These are phyloP conservation scores for Kwoniella europaea DNA, from an alignment of 768 basidiomycete genomes.

Conservation along the genomic window DNA sequence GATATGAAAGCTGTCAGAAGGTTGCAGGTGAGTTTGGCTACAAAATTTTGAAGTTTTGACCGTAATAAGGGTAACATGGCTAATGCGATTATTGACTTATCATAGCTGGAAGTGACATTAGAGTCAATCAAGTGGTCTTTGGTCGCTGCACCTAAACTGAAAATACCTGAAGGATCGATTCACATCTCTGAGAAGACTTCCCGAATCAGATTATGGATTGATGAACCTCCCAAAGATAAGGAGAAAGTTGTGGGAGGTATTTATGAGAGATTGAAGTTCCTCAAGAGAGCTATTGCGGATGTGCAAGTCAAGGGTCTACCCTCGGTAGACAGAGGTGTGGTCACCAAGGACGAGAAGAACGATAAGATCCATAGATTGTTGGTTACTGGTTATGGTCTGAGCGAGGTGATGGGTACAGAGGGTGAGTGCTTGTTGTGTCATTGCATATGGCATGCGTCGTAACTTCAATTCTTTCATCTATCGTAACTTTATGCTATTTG, in stretches of 20 bases:
- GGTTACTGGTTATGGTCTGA: conserved; percentile 95
- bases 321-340: conserved; percentile 87
- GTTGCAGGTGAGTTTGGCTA: conserved; percentile 68
- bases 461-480: too few relatives aligned
- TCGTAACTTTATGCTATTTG: too few relatives aligned
- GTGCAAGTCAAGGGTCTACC: conserved; percentile 95
- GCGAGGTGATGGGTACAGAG: conserved; percentile 96
- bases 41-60: background rate
- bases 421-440: conserved; percentile 63
- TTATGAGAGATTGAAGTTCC: conserved; percentile 69
- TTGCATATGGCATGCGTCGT: background rate
- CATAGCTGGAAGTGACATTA: conserved; percentile 84
- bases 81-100: background rate
- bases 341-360: conserved; percentile 90
- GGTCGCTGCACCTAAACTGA: conserved; percentile 81
- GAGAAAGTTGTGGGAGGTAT: conserved; percentile 49
- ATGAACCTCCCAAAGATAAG: conserved; percentile 43
- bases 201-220: conserved; percentile 60
- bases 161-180: conserved; percentile 76
- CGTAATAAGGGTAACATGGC: too few relatives aligned
- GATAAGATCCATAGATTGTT: conserved; percentile 89
- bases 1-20: conserved; percentile 86
- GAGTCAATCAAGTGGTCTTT: conserved; percentile 94
- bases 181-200: conserved; percentile 54
- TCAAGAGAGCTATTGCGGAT: conserved; percentile 80